Conservation (phyloP, 2,329 filamentous ascomycete species). For the Fonsecaea pugnacius region DNA sequence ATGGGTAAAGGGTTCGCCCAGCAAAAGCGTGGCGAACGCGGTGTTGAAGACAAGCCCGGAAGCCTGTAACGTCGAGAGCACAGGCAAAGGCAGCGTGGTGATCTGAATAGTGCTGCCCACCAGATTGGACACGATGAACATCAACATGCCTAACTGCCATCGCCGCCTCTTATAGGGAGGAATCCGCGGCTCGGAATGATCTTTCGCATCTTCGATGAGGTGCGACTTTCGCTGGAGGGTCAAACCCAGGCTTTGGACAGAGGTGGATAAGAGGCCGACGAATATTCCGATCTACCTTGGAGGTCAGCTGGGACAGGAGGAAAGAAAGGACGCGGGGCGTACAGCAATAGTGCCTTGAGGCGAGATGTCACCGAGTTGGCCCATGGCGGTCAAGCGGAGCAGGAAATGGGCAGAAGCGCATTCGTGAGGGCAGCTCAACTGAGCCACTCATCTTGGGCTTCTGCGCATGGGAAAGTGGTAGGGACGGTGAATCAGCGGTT, state of each 20-base stretch:
- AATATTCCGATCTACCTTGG: slow-evolving; percentile 78
- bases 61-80: slow-evolving; percentile 92
- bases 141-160: slow-evolving; percentile 96
- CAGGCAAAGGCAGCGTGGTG: slow-evolving; percentile 88
- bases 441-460: slow-evolving; percentile 29
- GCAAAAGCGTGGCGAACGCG: slow-evolving; percentile 89
- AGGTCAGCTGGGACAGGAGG: slow-evolving; percentile 14
- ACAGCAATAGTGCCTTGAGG: slow-evolving; percentile 78
- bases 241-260: slow-evolving; percentile 90
- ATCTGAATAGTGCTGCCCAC: slow-evolving; percentile 97
- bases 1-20: slow-evolving; percentile 90
- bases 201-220: slow-evolving; percentile 94
- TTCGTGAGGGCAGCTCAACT: slow-evolving; percentile 20
- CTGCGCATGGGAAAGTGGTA: slow-evolving; percentile 23
- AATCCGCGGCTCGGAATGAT: slow-evolving; percentile 73
- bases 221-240: slow-evolving; percentile 98
- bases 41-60: slow-evolving; percentile 98
- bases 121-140: slow-evolving; percentile 94
- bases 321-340: slow-evolving; percentile 45
- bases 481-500: not conserved
- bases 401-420: slow-evolving; percentile 20
- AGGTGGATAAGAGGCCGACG: slow-evolving; percentile 90
- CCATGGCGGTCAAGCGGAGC: slow-evolving; percentile 56
- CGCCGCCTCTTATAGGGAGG: slow-evolving; percentile 86
- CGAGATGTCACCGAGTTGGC: slow-evolving; percentile 74